Evolutionary conservation across 768 basidiomycete genomes (phyloP), one percentile per base, ranked within the genome.

Genomic region (Serendipita vermifera): DNA sequence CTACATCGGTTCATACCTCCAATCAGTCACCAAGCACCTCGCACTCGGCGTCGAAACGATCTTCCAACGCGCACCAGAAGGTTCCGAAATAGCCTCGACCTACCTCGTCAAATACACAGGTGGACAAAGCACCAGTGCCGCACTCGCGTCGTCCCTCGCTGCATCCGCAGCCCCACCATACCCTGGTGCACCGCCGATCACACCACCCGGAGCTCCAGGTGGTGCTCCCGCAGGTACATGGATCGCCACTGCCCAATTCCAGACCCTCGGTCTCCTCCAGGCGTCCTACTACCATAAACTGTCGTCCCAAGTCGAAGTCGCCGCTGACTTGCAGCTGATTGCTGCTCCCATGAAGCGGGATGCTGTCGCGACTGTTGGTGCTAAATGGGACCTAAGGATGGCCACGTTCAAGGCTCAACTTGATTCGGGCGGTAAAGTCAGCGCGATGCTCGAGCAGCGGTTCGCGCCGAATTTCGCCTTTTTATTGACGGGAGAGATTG

Each of bases 251-350:
- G 65, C 81, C 76, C 66, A 93, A 89, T 60, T 93, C 11, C 90
- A 92, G 67, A 78, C 84, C 14, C 75, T 80, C 14, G 90, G 93
- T 22, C 77, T 88, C 48, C 64, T 96, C 24, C 87, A 92, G 69
- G 81, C 92, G 27, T 93, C 90, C 6, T 99, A 98, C 70, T 96
- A 90, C 87, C 92, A 97, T 61, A 92, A 89, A 67, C 72, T 99
- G 58, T 85, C 85, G 68, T 89, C 94, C 57, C 91, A 94, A 71
- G 86, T 99, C 11, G 96, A 98, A 59, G 91, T 93, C n/a, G 94
- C 90, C 31, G 90, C 92, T 31, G 94, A 98, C 63, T 70, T 99
- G 57, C 83, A 90, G 66, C 69, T 93, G 36, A 75, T 92, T 56
- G 85, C 85, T 29, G 77, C 82, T 17, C 85, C 86, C 5, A 74